Conservation (phyloP, 1,284 basidiomycete genomes). For the Puccinia coronata region DNA sequence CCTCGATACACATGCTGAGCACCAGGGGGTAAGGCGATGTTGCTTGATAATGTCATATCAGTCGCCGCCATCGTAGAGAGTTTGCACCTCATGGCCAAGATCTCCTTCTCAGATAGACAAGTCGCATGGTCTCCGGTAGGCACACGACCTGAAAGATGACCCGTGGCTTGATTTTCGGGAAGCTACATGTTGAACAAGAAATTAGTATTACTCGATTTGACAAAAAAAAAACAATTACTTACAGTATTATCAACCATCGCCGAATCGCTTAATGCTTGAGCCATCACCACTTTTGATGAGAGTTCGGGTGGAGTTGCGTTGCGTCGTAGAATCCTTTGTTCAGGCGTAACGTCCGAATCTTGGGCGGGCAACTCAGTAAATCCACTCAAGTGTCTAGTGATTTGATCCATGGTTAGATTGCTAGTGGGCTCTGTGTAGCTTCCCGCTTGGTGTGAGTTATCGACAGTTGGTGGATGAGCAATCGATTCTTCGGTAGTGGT, state of each 20-base stretch:
- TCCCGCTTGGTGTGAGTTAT: not conserved
- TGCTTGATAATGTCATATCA: conserved; percentile 37
- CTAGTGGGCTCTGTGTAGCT: not conserved
- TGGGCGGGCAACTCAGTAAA: conserved; percentile 11
- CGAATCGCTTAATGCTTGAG: conserved; percentile 28
- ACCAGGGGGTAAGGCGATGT: conserved; percentile 39
- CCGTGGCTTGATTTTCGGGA: conserved; percentile 44
- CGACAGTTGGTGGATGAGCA: conserved; percentile 40
- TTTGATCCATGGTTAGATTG: conserved; percentile 46
- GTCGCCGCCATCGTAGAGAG: conserved; percentile 8
- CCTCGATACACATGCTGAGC: conserved; percentile 19
- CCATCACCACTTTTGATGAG: conserved; percentile 31
- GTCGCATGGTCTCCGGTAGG: conserved; percentile 6
- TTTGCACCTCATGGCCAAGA: conserved; percentile 27
- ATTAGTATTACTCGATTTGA: not conserved
- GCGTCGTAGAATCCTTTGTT: conserved; percentile 19
- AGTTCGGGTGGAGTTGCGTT: conserved; percentile 30
- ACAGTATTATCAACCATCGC: conserved; percentile 46
- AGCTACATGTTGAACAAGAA: not conserved
- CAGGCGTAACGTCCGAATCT: conserved; percentile 11
- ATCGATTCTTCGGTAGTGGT: conserved; percentile 41
- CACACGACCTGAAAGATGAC: conserved; percentile 34
- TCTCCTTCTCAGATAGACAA: conserved; percentile 9
- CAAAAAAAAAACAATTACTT: not conserved
- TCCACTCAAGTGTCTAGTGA: conserved; percentile 46